Base-by-base conservation (phyloP, 2,329 filamentous ascomycete genomes). In the Xylaria sp. region DNA sequence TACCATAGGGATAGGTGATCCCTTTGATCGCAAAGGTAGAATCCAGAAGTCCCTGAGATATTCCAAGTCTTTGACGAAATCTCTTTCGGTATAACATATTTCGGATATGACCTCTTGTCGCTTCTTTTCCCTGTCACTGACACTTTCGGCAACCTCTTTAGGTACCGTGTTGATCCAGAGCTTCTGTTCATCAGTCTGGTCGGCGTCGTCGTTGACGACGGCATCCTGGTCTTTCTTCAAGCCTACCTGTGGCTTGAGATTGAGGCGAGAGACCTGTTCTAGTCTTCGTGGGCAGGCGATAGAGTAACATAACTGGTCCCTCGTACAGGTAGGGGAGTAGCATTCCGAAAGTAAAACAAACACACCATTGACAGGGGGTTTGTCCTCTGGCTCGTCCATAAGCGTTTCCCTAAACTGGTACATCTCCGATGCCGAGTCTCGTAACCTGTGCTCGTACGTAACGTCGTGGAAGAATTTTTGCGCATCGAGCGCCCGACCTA, bases 391-490 rank as follows among this genome's bases (percentile, higher is more conserved):
- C 74, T 93, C 90, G 61, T 98, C 95, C 82, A 94, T 91, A 79
- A 98, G 86, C 2, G 91, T 97, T 82, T 98, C 95, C 74, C 92
- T 90, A 81, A 99, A 99, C 78, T 98, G 95, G 80, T 98, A 99
- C 80, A 99, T 92, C 81, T 99, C 96, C 60, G 91, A 92, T 48
- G 91, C 89, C n/a, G 95, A 97, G 80, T 99, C 96, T 80, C 96
- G 92, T 75, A 99, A 84, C 56, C 96, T 89, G 80, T 99, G 96
- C 75, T 98, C 95, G 80, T 99, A 99, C 0, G 95, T 98, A 59
- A 98, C 96, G 85, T 99, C 96, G 82, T 99, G 96, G 79, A 99
- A 99, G 83, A 97, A 98, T 79, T 98, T 98, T 78, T 99, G 96
- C 27, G 96, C 96, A 81, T 99, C 96, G 69, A 99, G 84, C 50